Conservation (phyloP, 2,329 filamentous ascomycete species). For the Pyrenochaeta sp. region DNA sequence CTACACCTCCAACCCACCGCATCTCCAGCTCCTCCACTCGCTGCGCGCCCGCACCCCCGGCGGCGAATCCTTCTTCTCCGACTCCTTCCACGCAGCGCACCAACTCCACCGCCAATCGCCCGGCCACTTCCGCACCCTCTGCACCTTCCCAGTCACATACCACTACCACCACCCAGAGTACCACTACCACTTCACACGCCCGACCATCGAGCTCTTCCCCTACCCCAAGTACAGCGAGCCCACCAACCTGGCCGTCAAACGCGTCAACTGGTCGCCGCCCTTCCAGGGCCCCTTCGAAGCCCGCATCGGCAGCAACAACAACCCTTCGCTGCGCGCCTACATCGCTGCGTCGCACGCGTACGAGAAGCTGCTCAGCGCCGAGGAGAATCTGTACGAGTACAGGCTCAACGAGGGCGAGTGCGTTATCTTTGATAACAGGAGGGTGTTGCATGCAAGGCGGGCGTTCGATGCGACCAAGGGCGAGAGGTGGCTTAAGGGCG, state of each 20-base stretch:
- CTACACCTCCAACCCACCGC: constrained; percentile 81
- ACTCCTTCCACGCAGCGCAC: constrained; percentile 70
- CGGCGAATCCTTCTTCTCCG: constrained; percentile 86
- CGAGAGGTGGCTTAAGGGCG: constrained; percentile 81
- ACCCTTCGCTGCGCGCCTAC: constrained; percentile 37
- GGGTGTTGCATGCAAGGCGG: constrained; percentile 82
- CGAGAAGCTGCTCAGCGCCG: constrained; percentile 64
- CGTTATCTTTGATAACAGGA: constrained; percentile 88
- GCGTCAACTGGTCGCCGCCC: constrained; percentile 77
- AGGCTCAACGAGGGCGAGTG: constrained; percentile 83
- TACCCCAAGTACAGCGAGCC: constrained; percentile 35
- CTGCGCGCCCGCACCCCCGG: constrained; percentile 80
- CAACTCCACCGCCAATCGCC: constrained; percentile 35
- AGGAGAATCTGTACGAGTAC: constrained; percentile 69
- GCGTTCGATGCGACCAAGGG: constrained; percentile 74
- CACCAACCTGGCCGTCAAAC: constrained; percentile 44
- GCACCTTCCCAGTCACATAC: constrained; percentile 61
- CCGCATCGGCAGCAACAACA: constrained; percentile 39
- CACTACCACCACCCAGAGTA: constrained; percentile 70
- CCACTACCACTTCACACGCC: constrained; percentile 66
- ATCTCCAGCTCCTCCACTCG: constrained; percentile 88
- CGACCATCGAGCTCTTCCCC: constrained; percentile 60
- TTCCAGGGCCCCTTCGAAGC: constrained; percentile 70
- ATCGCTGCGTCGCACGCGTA: constrained; percentile 62
- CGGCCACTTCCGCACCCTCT: constrained; percentile 52